Conservation (phyloP, 768 basidiomycete species). For the Termitomyces sp. region DNA sequence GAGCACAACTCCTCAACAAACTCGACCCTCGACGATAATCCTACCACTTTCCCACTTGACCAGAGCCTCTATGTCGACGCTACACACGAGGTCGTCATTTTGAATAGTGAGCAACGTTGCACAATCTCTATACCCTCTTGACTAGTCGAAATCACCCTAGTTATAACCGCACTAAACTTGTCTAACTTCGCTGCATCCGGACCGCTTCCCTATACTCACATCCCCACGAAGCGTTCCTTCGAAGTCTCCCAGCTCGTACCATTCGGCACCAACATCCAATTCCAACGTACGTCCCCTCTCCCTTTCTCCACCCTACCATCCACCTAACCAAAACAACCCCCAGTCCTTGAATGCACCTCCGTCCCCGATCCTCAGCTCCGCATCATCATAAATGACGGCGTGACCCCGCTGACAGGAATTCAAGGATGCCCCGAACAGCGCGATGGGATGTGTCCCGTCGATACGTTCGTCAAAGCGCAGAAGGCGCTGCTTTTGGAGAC, state of each 20-base stretch:
- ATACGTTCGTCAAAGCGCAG: conserved; percentile 68
- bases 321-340: conserved; percentile 11
- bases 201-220: conserved; percentile 71
- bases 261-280: conserved; percentile 85
- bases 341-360: conserved; percentile 64
- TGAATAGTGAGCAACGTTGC: conserved; percentile 54
- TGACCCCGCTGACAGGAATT: conserved; percentile 75
- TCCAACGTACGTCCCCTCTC: conserved; percentile 60
- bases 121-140: not conserved
- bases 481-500: conserved; percentile 58
- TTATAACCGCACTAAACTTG: conserved; percentile 83
- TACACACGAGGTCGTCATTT: conserved; percentile 87
- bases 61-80: conserved; percentile 84
- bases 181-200: conserved; percentile 69
- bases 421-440: conserved; percentile 67
- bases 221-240: conserved; percentile 63
- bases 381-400: conserved; percentile 85
- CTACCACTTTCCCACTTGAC: conserved; percentile 65
- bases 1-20: conserved; percentile 83
- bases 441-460: conserved; percentile 76
- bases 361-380: conserved; percentile 60
- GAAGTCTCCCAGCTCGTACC: conserved; percentile 75
- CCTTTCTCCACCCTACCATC: not conserved
- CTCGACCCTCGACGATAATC: conserved; percentile 68
- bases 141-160: conserved; percentile 29